Evolutionary conservation across 2,329 filamentous ascomycete species (phyloP), one percentile per base, ranked within the genome.

Genomic region (Macrophomina phaseolina): DNA sequence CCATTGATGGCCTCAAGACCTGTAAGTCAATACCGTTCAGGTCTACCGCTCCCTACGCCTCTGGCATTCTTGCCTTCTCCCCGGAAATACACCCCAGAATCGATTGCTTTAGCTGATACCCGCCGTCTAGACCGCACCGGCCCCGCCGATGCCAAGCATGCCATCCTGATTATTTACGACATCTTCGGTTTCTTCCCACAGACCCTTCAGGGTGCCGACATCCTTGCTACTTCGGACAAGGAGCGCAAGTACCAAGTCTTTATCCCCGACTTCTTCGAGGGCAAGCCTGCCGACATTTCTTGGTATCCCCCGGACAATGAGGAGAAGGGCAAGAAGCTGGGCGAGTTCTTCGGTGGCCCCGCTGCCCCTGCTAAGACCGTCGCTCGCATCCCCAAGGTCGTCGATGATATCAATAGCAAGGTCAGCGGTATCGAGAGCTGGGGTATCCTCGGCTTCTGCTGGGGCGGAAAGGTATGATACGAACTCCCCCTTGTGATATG

Each of bases 191-290:
- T 86, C 82, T 89, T 86, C 77, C 81, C 82, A 9, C 87, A 89
- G 73, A 89, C 86, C 9, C 71, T 89, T 18, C 87, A 89, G 73
- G 87, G 87, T 53, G 86, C 87, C 69, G 87, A 89, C 71, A 89
- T 89, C 72, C 83, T 89, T 49, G 85, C 87, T 34, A 78, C 81
- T 71, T 81, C 83, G 40, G 83, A 89, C 84, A 90, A 91, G 87
- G 79, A 86, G 82, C 77, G 83, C 68, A 87, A 91, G 74, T 95
- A 96, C 83, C 89, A 89, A 72, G 91, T 97, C 71, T 93, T 94
- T 80, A 94, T 97, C 70, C 94, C 94, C 34, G 94, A 97, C 81
- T 94, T 92, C 85, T 97, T 97, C 82, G 86, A 91, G 68, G 93
- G 92, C 76, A 84, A 87, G 70, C 90, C 92, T 42, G 87, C 84